Percentiles rank a stretch among this genome's conserved stretches.
These are phyloP conservation scores for Micractinium sp. DNA, from an alignment of 139 green algal species.

Conservation along the genomic window DNA sequence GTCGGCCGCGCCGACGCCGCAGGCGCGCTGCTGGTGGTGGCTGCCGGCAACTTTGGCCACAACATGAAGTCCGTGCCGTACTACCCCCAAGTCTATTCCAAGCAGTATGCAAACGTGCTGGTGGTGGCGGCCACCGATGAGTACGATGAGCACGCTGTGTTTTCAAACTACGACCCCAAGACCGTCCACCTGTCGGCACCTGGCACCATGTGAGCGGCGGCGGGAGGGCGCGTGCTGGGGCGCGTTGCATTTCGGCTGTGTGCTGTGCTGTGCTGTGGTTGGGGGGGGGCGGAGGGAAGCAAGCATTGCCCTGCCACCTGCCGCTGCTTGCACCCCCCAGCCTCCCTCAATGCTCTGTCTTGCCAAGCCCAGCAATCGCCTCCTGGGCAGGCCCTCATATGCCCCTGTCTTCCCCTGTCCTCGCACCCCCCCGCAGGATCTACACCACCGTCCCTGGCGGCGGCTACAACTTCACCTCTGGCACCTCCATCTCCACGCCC, in stretches of 20 bases:
- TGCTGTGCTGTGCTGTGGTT: not conserved
- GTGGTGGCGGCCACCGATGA: conserved; percentile 20
- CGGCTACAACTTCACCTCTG: not conserved
- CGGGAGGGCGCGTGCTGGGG: no score
- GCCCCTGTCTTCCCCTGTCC: not conserved
- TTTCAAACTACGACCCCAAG: conserved; percentile 21
- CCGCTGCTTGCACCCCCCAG: not conserved
- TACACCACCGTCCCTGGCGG: conserved; percentile 17
- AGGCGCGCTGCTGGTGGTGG: conserved; percentile 13
- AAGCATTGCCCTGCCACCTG: not conserved
- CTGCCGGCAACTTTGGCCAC: conserved; percentile 12
- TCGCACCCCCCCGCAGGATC: not conserved
- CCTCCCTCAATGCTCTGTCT: not conserved
- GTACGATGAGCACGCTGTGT: conserved; percentile 14
- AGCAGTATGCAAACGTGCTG: conserved; percentile 9
- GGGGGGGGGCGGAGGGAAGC: not conserved
- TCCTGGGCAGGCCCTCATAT: not conserved
- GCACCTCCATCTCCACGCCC: conserved; percentile 35
- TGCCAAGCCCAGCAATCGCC: not conserved
- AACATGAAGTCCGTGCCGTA: conserved; percentile 18
- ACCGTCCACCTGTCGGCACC: conserved; percentile 25
- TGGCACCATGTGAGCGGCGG: not conserved
- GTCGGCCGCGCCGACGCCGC: not conserved
- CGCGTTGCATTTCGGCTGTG: no score
- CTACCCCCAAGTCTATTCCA: conserved; percentile 12